Evolutionary conservation across 257 asterid genomes (phyloP), one percentile per base, ranked within the genome.

Genomic region (Capsicum chinense): DNA sequence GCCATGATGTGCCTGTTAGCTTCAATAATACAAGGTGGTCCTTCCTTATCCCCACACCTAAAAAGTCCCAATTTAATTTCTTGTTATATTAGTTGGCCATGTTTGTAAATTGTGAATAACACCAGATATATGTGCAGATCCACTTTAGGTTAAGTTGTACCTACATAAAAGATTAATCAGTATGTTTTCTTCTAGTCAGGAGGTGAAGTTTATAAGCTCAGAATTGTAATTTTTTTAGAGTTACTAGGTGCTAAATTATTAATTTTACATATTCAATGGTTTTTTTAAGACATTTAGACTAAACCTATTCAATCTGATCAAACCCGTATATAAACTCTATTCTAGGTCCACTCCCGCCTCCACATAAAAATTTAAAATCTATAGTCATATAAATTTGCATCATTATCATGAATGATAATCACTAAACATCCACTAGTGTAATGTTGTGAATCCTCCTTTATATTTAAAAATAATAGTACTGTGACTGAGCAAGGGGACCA

Each of bases 121-220:
- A 68, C 21, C 26, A 35, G 0, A 3, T 68, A 3, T 68, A 6
- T 6, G 48, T 35, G 12, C 5, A 0, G 6, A 35, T 7, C 7
- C 26, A 68, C 26, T 68, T 16, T 68, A 26, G 26, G 26, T 26
- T 26, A 68, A 0, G 7, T 7, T 37, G 17, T 68, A 6, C n/a
- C 3, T 37, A 6, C 2, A 66, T 66, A 13, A 35, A 66, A 12
- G 48, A 35, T 17, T 6, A 35, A 33, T 3, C 10, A 66, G 47
- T 33, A 12, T 33, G 9, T 5, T 6, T 37, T 10, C 4, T 1
- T 64, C 0, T 0, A 12, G 0, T 26, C 2, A 15, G 0, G 12
- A 64, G 7, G 26, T 26, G 0, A 64, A 26, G 70, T 63, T 33
- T 11, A 64, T 39, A 1, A 39, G 33, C 33, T 26, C 33, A 39